phyloP scores from a whole-genome alignment of 208 protist species.

The Naegleria gruberi region DNA sequence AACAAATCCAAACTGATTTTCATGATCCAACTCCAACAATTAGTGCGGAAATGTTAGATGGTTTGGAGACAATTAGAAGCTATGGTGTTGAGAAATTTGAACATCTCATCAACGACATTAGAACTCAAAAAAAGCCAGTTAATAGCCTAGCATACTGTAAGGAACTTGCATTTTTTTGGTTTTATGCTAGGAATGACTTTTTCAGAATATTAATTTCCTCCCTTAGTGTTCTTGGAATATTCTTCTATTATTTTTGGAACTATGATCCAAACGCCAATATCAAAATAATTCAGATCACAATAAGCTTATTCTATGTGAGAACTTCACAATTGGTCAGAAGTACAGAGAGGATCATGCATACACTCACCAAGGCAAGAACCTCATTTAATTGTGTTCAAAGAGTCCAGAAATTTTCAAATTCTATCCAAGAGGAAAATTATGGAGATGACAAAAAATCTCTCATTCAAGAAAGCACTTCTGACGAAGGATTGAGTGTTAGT shows the following conservation, averaged over 20 bases:
- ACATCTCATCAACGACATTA: neutral
- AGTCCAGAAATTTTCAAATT: slow-evolving; percentile 11
- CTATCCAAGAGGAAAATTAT: neutral
- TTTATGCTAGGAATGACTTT: neutral
- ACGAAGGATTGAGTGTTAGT: neutral
- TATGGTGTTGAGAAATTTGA: slow-evolving; percentile 20
- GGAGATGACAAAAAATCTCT: neutral
- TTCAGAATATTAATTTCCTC: neutral
- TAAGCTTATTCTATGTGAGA: neutral
- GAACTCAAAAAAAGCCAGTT: neutral
- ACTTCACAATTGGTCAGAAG: slow-evolving; percentile 54
- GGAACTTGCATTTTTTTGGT: neutral
- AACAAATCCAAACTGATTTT: neutral
- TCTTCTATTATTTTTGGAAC: neutral
- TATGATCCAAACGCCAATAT: neutral
- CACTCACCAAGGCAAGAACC: slow-evolving; percentile 40
- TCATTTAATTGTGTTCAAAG: slow-evolving; percentile 28
- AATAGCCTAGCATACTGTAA: neutral
- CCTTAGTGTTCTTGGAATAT: neutral
- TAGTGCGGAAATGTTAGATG: slow-evolving; percentile 43
- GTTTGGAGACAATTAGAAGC: slow-evolving; percentile 50
- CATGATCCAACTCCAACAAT: neutral
- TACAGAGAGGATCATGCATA: slow-evolving; percentile 44
- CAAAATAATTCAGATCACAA: neutral
- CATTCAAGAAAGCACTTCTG: neutral